Base-by-base conservation (phyloP, 192 early-diverging fungal genomes). In the Dissophora globulifera region DNA sequence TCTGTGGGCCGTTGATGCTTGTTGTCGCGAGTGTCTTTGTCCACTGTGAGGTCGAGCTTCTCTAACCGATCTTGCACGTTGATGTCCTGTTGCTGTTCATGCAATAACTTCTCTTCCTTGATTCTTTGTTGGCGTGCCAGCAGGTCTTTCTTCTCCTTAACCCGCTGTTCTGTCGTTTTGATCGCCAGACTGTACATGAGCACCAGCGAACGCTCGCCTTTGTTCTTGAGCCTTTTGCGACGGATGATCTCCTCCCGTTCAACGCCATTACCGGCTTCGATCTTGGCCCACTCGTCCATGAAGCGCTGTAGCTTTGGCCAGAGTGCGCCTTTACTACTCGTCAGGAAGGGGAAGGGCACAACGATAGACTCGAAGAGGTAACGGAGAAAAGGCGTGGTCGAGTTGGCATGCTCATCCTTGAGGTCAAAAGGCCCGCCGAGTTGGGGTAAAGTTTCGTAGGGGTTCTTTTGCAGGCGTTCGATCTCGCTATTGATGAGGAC, bases 291-390 rank as follows among this genome's bases (percentile, higher is more conserved):
- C 57, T 88, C 84, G 7, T 78, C 68, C 11, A 88, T 26, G 29
- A 88, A 88, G 0, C 52, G 54, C 38, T 83, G 67, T 2, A 79
- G 30, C 50, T 88, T 88, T 1, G 38, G 40, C 86, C 86, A 88
- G 25, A 88, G 80, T 0, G 58, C 55, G 9, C 43, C 54, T 2
- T 78, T 59, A 13, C 43, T 55, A 10, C 79, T 68, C 20, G 80
- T 75, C 19, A 88, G 61, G 22, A 88, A 80, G 11, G 86, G 86
- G 20, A 88, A 88, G 10, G 78, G 69, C 0, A 78, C 52, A 15
- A 88, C 67, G 23, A 81, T 78, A 19, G 68, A 64, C 30, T 71
- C 69, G 33, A 84, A 83, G 15, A 85, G 23, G 58, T 82, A 83
- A 2, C 67, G 56, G 3, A 88, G 42, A 53, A 88, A 83, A 0